Evolutionary conservation across 2,329 filamentous ascomycete species (phyloP).

Genomic region (Stemphylium beticola): DNA sequence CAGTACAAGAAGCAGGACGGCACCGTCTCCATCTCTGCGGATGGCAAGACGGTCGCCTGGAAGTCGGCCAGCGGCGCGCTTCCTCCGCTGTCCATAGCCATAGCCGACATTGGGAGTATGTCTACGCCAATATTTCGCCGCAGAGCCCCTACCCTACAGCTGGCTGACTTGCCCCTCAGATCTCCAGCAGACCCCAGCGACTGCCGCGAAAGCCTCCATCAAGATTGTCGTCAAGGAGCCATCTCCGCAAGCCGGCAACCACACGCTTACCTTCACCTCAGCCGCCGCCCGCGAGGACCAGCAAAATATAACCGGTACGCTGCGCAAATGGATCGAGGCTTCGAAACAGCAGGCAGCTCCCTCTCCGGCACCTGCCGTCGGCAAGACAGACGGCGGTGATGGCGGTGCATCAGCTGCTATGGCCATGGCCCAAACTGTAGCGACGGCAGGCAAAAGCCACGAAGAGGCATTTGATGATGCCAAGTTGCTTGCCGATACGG

Average conservation of each 20-base stretch:
- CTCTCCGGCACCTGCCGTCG: slow-evolving; percentile 39
- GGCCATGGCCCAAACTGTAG: slow-evolving; percentile 75
- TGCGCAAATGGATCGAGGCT: slow-evolving; percentile 78
- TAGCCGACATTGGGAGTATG: slow-evolving; percentile 83
- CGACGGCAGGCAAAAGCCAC: slow-evolving; percentile 50
- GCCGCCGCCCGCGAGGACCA: slow-evolving; percentile 80
- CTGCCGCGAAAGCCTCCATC: slow-evolving; percentile 87
- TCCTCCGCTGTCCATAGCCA: slow-evolving; percentile 70
- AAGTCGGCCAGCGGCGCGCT: slow-evolving; percentile 69
- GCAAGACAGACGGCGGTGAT: slow-evolving; percentile 29
- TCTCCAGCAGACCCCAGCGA: slow-evolving; percentile 91
- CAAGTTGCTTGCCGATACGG: slow-evolving; percentile 76
- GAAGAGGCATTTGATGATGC: slow-evolving; percentile 81
- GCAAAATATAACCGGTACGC: slow-evolving; percentile 79
- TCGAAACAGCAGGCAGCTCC: slow-evolving; percentile 60
- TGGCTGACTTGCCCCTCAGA: slow-evolving; percentile 60
- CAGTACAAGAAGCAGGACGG: slow-evolving; percentile 97
- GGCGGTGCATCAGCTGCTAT: slow-evolving; percentile 67
- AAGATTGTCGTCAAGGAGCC: slow-evolving; percentile 81
- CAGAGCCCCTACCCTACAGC: background rate
- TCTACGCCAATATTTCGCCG: background rate
- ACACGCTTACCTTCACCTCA: slow-evolving; percentile 91
- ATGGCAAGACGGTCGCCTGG: slow-evolving; percentile 81
- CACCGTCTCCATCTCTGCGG: slow-evolving; percentile 73
- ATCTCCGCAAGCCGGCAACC: slow-evolving; percentile 67